Evolutionary conservation across 805 yeast species (phyloP).

Genomic region (Citeromyces nyonsensis): DNA sequence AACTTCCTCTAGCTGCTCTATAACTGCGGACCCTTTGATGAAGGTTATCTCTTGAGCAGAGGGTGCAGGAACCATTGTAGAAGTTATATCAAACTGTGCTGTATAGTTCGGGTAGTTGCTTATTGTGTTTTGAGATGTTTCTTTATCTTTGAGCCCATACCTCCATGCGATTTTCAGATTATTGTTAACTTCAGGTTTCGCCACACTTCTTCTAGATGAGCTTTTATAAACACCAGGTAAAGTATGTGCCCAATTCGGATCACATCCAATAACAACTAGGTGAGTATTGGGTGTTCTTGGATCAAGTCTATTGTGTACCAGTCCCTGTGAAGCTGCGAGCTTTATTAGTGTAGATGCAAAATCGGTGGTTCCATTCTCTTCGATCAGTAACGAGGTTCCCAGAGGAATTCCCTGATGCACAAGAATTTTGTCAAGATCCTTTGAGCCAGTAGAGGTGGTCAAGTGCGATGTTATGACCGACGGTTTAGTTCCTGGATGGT

Average conservation of each 20-base stretch:
- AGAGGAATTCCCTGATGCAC: conserved; percentile 79
- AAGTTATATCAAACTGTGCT: conserved; percentile 65
- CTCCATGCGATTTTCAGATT: conserved; percentile 85
- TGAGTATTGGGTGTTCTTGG: conserved; percentile 30
- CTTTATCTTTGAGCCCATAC: conserved; percentile 42
- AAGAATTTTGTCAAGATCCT: conserved; percentile 58
- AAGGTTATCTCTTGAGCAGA: conserved; percentile 42
- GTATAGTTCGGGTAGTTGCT: conserved; percentile 34
- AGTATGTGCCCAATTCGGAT: conserved; percentile 44
- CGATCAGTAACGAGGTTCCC: conserved; percentile 54
- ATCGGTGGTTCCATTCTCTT: conserved; percentile 83
- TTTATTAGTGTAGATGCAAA: conserved; percentile 59
- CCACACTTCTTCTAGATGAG: conserved; percentile 35
- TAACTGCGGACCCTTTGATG: conserved; percentile 16
- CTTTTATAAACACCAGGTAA: conserved; percentile 72
- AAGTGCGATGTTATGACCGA: conserved; percentile 64
- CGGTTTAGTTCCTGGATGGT: conserved; percentile 55
- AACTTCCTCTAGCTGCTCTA: conserved; percentile 25
- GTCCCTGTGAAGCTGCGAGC: conserved; percentile 64
- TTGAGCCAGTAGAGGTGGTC: conserved; percentile 67
- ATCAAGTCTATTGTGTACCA: conserved; percentile 41
- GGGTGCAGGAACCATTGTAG: conserved; percentile 54
- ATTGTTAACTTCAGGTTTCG: conserved; percentile 34
- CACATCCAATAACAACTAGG: conserved; percentile 45
- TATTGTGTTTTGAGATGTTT: conserved; percentile 13